phyloP scores from a whole-genome alignment of 179 eudicot species.

The Heliamphora pulchella region DNA sequence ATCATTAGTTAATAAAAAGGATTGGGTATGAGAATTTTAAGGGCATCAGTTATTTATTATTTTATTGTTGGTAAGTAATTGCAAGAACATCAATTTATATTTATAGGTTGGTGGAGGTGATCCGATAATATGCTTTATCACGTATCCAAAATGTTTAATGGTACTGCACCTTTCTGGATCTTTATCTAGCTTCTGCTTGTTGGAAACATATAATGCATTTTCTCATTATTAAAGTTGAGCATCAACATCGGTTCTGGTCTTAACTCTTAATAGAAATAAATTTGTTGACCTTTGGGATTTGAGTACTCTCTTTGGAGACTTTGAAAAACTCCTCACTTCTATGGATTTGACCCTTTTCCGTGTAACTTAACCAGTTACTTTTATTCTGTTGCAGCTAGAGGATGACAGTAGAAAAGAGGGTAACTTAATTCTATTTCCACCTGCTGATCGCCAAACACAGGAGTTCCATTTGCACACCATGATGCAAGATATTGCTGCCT shows the following conservation, averaged over 20 bases:
- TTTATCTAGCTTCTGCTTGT: neutral
- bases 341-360: conserved; percentile 5
- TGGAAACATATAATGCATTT: neutral
- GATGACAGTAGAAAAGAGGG: conserved; percentile 57
- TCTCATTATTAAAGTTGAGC: neutral
- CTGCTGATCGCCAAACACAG: conserved; percentile 79
- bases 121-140: too few species aligned
- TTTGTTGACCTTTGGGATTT: neutral
- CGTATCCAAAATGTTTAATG: neutral
- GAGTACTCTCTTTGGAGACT: neutral
- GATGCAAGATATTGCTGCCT: conserved; percentile 98
- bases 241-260: neutral
- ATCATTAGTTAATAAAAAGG: too few species aligned
- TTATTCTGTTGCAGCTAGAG: conserved; percentile 53
- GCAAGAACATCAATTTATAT: too few species aligned
- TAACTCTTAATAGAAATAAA: neutral
- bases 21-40: too few species aligned
- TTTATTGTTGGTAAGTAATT: too few species aligned
- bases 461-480: conserved; percentile 89
- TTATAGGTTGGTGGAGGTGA: too few species aligned
- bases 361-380: conserved; percentile 14
- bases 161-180: neutral
- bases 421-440: conserved; percentile 73
- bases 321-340: neutral
- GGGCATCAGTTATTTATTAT: too few species aligned